Base-by-base conservation (phyloP, 2,329 filamentous ascomycete species). In the Monilinia fructicola region DNA sequence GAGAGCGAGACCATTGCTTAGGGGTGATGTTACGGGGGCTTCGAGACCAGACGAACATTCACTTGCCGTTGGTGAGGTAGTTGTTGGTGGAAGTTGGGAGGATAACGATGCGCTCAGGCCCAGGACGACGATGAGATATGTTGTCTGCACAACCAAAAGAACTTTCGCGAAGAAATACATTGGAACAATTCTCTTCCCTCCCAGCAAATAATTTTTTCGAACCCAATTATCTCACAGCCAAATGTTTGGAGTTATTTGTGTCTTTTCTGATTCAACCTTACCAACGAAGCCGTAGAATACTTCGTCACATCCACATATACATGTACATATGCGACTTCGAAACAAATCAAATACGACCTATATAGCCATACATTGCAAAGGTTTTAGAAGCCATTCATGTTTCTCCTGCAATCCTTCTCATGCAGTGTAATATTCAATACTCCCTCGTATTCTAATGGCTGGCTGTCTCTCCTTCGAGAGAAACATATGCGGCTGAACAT, bases 1-100 rank as follows among this genome's bases (percentile, higher is more conserved):
- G 12, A 70, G 59, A 6, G 77, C 77, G 5, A 79, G 73, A 10
- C 76, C 76, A 74, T 79, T 79, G 65, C 74, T 73, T 62, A 77
- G 6, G 31, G 62, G 35, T 23, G 18, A 14, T 2, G 21, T 40
- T 38, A 26, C 2, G 21, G 62, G 40, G 28, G 42, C 12, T 5
- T 23, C 7, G 7, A 12, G 28, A 48, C n/a, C 7, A 6, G 42
- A 9, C 9, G 56, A 23, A 11, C 21, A 35, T 48, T 35, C 28
- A 14, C 28, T 14, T 7, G 56, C 12, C 7, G 56, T 18, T 48
- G 42, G 28, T 3, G 56, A 48, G 28, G 42, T 60, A 4, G 42
- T 35, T 18, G 56, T 50, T 23, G 42, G 28, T 18, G 26, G 28
- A 18, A 26, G 44, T n/a, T 18, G 23, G 18, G 23, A 44, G 1